Evolutionary conservation across 2,329 filamentous ascomycete species (phyloP).

Genomic region (Trichophyton simii): DNA sequence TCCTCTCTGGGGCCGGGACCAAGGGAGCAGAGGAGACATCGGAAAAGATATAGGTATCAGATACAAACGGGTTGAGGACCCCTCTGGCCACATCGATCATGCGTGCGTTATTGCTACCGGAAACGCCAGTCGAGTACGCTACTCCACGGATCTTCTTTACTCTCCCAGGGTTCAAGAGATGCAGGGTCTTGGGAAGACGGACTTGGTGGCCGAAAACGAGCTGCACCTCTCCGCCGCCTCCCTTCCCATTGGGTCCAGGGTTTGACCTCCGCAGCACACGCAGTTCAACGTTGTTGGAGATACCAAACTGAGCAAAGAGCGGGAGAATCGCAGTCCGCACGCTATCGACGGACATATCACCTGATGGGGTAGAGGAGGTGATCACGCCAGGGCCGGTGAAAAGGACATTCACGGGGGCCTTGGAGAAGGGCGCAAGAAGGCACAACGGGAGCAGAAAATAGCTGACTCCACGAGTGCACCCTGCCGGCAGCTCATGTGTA

Average conservation of each 20-base stretch:
- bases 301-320: conserved; percentile 80
- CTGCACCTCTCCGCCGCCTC: conserved; percentile 86
- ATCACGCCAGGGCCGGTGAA: conserved; percentile 89
- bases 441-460: conserved; percentile 88
- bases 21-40: conserved; percentile 50
- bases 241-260: conserved; percentile 58
- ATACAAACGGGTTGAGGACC: conserved; percentile 70
- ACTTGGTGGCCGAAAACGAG: conserved; percentile 88
- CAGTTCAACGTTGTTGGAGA: conserved; percentile 73
- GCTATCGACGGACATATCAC: conserved; percentile 83
- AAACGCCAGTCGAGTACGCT: conserved; percentile 84
- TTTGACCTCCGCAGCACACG: conserved; percentile 70
- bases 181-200: conserved; percentile 82
- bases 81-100: conserved; percentile 89
- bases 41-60: conserved; percentile 80
- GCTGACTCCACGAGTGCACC: conserved; percentile 67
- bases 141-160: conserved; percentile 86
- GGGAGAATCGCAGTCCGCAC: conserved; percentile 88
- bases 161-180: conserved; percentile 68
- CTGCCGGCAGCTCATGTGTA: conserved; percentile 64
- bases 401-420: conserved; percentile 76
- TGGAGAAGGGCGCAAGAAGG: conserved; percentile 83
- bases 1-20: conserved; percentile 58
- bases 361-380: conserved; percentile 67
- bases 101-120: conserved; percentile 80